Conservation (phyloP, 2,329 filamentous ascomycete genomes). For the Zopfia rhizophila region DNA sequence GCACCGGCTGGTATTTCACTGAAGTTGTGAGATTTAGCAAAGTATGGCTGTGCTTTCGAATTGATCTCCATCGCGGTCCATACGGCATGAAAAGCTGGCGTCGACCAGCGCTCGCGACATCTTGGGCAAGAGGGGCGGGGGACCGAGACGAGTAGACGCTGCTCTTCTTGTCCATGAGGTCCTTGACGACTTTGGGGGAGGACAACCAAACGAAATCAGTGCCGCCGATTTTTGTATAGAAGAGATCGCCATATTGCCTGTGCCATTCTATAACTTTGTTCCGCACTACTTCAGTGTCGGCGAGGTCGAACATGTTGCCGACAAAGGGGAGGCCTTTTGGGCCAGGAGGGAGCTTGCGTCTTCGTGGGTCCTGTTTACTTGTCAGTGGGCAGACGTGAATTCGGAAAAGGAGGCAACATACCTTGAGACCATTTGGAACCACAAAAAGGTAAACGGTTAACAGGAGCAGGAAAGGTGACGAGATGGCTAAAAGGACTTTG, state of each 20-base stretch:
- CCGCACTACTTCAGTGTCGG: slow-evolving; percentile 45
- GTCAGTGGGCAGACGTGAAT: too few relatives aligned
- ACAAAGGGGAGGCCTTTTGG: slow-evolving; percentile 53
- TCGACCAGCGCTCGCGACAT: slow-evolving; percentile 60
- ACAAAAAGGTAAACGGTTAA: slow-evolving; percentile 38
- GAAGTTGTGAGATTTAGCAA: slow-evolving; percentile 43
- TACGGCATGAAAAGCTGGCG: slow-evolving; percentile 59
- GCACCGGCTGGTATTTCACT: slow-evolving; percentile 53
- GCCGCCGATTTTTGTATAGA: slow-evolving; percentile 54
- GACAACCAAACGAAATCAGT: slow-evolving; percentile 55
- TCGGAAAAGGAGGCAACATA: slow-evolving; percentile 11
- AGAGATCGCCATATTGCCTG: slow-evolving; percentile 50
- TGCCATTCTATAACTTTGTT: slow-evolving; percentile 48
- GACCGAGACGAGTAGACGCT: slow-evolving; percentile 62
- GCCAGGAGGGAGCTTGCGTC: slow-evolving; percentile 51
- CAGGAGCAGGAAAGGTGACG: slow-evolving; percentile 31
- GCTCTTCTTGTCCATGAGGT: slow-evolving; percentile 65
- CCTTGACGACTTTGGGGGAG: slow-evolving; percentile 62
- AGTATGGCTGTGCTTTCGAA: slow-evolving; percentile 48
- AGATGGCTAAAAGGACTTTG: slow-evolving; percentile 23
- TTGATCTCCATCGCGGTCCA: slow-evolving; percentile 48
- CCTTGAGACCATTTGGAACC: slow-evolving; percentile 44
- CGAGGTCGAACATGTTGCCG: slow-evolving; percentile 51
- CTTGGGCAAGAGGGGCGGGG: slow-evolving; percentile 47
- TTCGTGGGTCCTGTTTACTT: slow-evolving; percentile 36